A percentile compares a stretch with the other conserved stretches of the same genome.
Conservation (phyloP, 2,329 filamentous ascomycete species). For the Colletotrichum theobromicola region DNA sequence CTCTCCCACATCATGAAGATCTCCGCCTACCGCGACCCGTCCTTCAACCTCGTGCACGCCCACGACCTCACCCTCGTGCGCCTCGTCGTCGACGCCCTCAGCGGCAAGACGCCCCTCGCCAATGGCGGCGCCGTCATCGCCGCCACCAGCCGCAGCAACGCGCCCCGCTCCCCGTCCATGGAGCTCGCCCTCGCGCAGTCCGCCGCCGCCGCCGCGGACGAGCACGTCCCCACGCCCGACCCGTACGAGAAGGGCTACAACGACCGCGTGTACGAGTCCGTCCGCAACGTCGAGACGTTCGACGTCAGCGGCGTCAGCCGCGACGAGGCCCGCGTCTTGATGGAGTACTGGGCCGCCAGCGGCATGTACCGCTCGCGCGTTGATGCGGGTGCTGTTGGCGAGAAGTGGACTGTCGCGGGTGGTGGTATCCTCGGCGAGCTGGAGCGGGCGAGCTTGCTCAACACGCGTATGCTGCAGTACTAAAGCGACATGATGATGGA, state of each 20-base stretch:
- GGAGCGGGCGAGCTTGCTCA: constrained; percentile 68
- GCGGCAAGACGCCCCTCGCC: constrained; percentile 58
- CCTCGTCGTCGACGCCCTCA: constrained; percentile 76
- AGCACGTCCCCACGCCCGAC: constrained; percentile 47
- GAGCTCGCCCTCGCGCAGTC: constrained; percentile 69
- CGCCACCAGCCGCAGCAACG: constrained; percentile 76
- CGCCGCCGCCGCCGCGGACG: constrained; percentile 45
- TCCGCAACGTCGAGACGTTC: constrained; percentile 56
- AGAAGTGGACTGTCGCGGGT: constrained; percentile 85
- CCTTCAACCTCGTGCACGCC: constrained; percentile 79
- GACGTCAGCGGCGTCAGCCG: constrained; percentile 73
- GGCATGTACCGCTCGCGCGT: constrained; percentile 77
- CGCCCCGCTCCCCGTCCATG: constrained; percentile 67
- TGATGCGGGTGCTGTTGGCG: constrained; percentile 72
- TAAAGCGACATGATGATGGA: not conserved
- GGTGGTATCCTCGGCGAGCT: constrained; percentile 86
- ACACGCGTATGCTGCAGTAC: constrained; percentile 41
- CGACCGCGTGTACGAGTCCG: constrained; percentile 56
- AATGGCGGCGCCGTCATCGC: constrained; percentile 84
- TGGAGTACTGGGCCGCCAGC: constrained; percentile 94
- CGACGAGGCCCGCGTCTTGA: constrained; percentile 75
- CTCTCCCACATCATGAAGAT: constrained; percentile 81
- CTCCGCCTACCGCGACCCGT: constrained; percentile 75
- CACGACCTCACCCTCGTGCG: constrained; percentile 81
- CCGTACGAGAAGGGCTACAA: constrained; percentile 64